A percentile compares a stretch with the other conserved stretches of the same genome.
Conservation (phyloP, 2,329 filamentous ascomycete genomes). For the Exophiala sp. region DNA sequence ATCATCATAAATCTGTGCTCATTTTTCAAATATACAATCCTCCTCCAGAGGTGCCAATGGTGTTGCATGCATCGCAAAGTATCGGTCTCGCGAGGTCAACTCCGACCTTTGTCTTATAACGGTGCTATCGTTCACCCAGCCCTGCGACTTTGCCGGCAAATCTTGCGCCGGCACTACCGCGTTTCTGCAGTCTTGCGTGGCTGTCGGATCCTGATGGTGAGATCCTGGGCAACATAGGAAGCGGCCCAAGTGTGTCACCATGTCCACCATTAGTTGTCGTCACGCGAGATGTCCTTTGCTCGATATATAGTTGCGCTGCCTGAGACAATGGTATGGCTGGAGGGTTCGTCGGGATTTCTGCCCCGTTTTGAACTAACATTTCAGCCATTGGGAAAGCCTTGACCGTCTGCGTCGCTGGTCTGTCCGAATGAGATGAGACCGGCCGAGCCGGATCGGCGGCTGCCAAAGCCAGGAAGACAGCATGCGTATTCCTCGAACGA, state of each 20-base stretch:
- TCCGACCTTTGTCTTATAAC: slow-evolving; percentile 15
- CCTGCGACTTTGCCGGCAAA: slow-evolving; percentile 52
- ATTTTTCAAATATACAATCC: neutral
- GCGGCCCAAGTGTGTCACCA: slow-evolving; percentile 60
- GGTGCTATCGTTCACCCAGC: slow-evolving; percentile 40
- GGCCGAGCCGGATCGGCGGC: slow-evolving; percentile 88
- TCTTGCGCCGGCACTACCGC: slow-evolving; percentile 72
- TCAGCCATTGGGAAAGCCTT: slow-evolving; percentile 86
- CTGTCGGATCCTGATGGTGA: slow-evolving; percentile 31
- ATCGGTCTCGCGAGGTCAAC: slow-evolving; percentile 8
- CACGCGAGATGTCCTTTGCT: slow-evolving; percentile 59
- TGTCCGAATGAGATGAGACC: slow-evolving; percentile 36
- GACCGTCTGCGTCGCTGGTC: slow-evolving; percentile 34
- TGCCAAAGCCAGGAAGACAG: slow-evolving; percentile 84
- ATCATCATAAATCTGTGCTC: neutral
- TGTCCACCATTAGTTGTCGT: slow-evolving; percentile 43
- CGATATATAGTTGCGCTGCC: slow-evolving; percentile 77
- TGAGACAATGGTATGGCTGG: slow-evolving; percentile 81
- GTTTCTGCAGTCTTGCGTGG: slow-evolving; percentile 70
- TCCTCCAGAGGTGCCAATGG: neutral
- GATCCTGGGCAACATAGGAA: slow-evolving; percentile 50
- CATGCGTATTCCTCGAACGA: slow-evolving; percentile 81
- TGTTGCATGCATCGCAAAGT: slow-evolving; percentile 16
- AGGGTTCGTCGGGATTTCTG: slow-evolving; percentile 71
- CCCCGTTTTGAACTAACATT: slow-evolving; percentile 87